These are phyloP conservation scores for Monilinia laxa DNA, from an alignment of 2,329 filamentous ascomycete species.

Conservation along the genomic window DNA sequence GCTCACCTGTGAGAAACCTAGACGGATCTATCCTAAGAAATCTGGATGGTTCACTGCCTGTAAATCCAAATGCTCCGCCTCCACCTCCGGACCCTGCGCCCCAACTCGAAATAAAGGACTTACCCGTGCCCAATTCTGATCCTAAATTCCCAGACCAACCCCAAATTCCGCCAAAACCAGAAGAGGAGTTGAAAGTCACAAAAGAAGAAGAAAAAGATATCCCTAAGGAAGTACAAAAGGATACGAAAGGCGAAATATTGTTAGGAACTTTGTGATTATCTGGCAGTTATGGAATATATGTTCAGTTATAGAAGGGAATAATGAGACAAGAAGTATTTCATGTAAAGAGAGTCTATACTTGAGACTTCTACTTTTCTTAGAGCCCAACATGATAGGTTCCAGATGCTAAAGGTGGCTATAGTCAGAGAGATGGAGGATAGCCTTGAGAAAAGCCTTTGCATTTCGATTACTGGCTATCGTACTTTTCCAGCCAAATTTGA, in stretches of 20 bases:
- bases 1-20: conserved; percentile 4
- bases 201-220: background rate
- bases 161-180: background rate
- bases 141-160: background rate
- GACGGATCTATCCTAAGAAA: conserved; percentile 12
- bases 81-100: background rate
- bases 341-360: conserved; percentile 4
- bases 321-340: background rate
- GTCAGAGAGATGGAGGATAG: background rate
- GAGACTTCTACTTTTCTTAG: background rate
- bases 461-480: background rate
- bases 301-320: background rate
- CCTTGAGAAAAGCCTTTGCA: background rate
- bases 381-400: conserved; percentile 2
- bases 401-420: background rate
- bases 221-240: background rate
- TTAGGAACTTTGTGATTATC: background rate
- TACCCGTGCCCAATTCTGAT: background rate
- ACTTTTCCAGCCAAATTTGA: background rate
- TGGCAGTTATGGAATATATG: background rate
- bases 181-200: background rate
- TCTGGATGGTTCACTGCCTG: conserved; percentile 7
- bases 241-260: background rate
- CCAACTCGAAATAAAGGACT: conserved; percentile 7
- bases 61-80: conserved; percentile 9